Base-by-base conservation (phyloP, 1,284 basidiomycete species). In the Tilletia setariae region DNA sequence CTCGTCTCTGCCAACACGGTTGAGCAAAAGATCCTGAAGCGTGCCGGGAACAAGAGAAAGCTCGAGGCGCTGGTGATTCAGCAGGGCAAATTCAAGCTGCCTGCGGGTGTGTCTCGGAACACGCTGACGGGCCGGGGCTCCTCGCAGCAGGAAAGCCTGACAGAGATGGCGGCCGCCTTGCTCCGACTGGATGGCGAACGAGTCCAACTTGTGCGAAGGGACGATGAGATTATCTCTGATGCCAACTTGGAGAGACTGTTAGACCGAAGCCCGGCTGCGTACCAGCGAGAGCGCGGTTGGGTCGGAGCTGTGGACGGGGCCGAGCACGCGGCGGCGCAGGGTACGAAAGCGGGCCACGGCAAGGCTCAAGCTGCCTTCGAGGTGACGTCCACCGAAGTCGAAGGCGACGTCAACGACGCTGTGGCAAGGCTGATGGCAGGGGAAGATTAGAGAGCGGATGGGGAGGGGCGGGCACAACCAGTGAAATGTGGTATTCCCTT, bases 31-130 rank as follows among this genome's bases (percentile, higher is more conserved):
- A 94, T 97, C 76, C 89, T 97, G 86, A 88, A 93, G 79, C 88
- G 90, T 40, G 94, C 94, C 0, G 88, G 88, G 9, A 91, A 92
- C 84, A 98, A 88, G 84, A 88, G 92, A 28, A 90, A 92, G 82
- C 87, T 98, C 1, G 94, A 97, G 84, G 92, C 92, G 1, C 85
- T 97, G 30, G 93, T 98, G 76, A 97, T 97, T 76, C 92, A 92
- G 25, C 92, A 94, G 84, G 92, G 91, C 88, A 76, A 70, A 79
- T 82, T 71, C 67, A 68, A 74, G 19, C 53, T 70, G 21, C 73
- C 65, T 15, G 66, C 66, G 28, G 69, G 67, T 21, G 65, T 46
- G 65, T 64, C 68, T 15, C 9, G 42, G 59, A 47, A 46, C 19
- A 30, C 68, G 11, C 35, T 62, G 44, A 0, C 67, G 88, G 90